phyloP scores from a whole-genome alignment of 164 flowering plant species.

The grape (Vitis vinifera) region ASM3070453v1 NC_081806.1:5252001-5252500 shows the following conservation, averaged over 20 bases:
- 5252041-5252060: constrained; percentile 13
- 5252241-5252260: constrained; percentile 50
- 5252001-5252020: constrained; percentile 18
- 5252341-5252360: constrained; percentile 55
- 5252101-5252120: constrained; percentile 36
- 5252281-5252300: constrained; percentile 11
- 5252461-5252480: constrained; percentile 41
- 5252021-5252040: constrained; percentile 12
- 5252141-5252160: constrained; percentile 36
- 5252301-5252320: constrained; percentile 36
- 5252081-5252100: constrained; percentile 31
- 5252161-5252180: constrained; percentile 20
- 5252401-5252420: constrained; percentile 67
- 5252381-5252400: constrained; percentile 28
- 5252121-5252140: constrained; percentile 42
- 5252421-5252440: constrained; percentile 43
- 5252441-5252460: constrained; percentile 33
- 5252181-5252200: constrained; percentile 30
- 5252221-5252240: constrained; percentile 42
- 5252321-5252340: constrained; percentile 49
- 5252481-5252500: constrained; percentile 40
- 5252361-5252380: constrained; percentile 45
- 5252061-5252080: constrained; percentile 19
- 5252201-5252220: constrained; percentile 18
- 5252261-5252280: constrained; percentile 31